Evolutionary conservation across 768 basidiomycete genomes (phyloP), one percentile per base, ranked within the genome.

Genomic region (Agrocybe pediades): DNA sequence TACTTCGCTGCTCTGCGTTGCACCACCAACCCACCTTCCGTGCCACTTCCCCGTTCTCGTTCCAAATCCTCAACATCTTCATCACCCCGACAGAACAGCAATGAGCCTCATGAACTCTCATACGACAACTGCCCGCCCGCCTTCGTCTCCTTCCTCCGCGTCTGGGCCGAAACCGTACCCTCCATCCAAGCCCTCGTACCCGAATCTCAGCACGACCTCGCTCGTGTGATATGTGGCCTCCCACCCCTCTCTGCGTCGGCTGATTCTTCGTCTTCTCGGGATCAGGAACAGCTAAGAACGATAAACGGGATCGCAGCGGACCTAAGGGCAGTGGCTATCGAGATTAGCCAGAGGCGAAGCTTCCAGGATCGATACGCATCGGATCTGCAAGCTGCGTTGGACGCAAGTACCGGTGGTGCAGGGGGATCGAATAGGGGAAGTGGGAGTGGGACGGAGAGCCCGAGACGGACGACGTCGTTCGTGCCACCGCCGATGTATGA

Each of bases 1-100:
- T 94, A 90, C 70, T 95, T 92, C 68, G 89, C 90, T 0, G 91
- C 92, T 0, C 73, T 94, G 6, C 77, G 90, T 21, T 87, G 81
- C 25, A 87, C 83, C 0, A 90, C 89, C 11, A 70, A 79, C 26
- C 91, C 92, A 1, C 89, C 92, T 0, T 88, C 88, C 0, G 90
- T 94, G 0, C 88, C 92, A 1, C 78, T 92, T 2, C 92, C 92
- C 1, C 80, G 85, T 21, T 64, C 63, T 6, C 64, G 73, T n/a
- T n/a, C n/a, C 6, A 87, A 83, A 62, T 68, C n/a, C n/a, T n/a
- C 62, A 65, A 13, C 33, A 0, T 36, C 36, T 9, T 59, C 62
- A 1, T 69, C 6, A 4, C n/a, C n/a, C n/a, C n/a, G n/a, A n/a
- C n/a, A n/a, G n/a, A 36, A 36, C 33, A 15, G 13, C 6, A 36